phyloP scores from a whole-genome alignment of 352 stramenopile species.

The Phytopythium sindhum region DNA sequence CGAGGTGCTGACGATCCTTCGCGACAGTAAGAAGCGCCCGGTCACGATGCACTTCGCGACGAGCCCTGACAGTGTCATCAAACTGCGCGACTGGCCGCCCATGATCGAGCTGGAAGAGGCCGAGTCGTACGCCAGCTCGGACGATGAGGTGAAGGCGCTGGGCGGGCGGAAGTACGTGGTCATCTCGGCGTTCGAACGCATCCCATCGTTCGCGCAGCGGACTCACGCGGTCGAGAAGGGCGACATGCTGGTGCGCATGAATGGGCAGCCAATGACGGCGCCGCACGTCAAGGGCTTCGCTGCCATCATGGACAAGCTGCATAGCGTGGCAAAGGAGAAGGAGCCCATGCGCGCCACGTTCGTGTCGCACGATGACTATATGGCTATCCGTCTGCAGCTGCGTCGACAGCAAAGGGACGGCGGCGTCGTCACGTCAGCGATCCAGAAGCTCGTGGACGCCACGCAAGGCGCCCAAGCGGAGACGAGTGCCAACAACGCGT shows the following conservation, averaged over 20 bases:
- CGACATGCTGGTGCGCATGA: conserved; percentile 69
- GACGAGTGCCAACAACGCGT: not conserved
- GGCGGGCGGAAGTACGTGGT: conserved; percentile 65
- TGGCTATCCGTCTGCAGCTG: conserved; percentile 28
- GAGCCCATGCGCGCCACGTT: conserved; percentile 54
- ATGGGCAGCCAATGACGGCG: conserved; percentile 45
- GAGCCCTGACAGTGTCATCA: conserved; percentile 76
- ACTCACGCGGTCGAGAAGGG: conserved; percentile 52
- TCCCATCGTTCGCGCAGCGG: conserved; percentile 74
- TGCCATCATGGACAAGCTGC: conserved; percentile 58
- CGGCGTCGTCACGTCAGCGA: not conserved
- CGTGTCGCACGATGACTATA: conserved; percentile 51
- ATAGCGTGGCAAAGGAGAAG: conserved; percentile 45
- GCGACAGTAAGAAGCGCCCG: conserved; percentile 54
- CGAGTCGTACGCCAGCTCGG: conserved; percentile 20
- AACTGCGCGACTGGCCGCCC: conserved; percentile 74
- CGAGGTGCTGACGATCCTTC: conserved; percentile 56
- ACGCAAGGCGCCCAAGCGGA: not conserved
- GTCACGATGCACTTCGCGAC: conserved; percentile 70
- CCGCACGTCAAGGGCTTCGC: conserved; percentile 46
- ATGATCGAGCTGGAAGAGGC: conserved; percentile 74
- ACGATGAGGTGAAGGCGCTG: conserved; percentile 43
- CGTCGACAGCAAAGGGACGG: conserved; percentile 13
- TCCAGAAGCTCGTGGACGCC: not conserved
- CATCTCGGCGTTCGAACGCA: conserved; percentile 57